Evolutionary conservation across 1,139 yeast species (phyloP).

Genomic region (Blastobotrys apis): DNA sequence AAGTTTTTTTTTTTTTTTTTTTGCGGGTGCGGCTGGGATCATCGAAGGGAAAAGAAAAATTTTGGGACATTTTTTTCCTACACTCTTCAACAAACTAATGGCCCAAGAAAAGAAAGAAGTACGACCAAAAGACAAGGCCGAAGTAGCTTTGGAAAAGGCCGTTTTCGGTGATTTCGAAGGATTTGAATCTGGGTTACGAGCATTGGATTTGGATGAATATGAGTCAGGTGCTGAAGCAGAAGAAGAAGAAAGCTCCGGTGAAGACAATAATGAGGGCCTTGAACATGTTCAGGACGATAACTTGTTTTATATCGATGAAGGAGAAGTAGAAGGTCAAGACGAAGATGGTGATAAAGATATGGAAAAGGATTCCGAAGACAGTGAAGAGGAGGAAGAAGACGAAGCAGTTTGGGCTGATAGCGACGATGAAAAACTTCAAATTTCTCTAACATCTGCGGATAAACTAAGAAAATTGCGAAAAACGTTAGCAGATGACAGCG

Average conservation of each 20-base stretch:
- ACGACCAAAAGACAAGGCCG: conserved; percentile 67
- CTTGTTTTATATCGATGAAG: conserved; percentile 36
- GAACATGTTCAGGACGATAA: conserved; percentile 36
- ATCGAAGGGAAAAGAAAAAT: background rate
- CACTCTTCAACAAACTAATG: background rate
- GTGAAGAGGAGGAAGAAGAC: conserved; percentile 40
- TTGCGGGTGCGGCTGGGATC: conserved; percentile 9
- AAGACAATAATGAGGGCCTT: conserved; percentile 21
- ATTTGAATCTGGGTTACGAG: conserved; percentile 62
- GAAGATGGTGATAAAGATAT: conserved; percentile 41
- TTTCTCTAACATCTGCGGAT: conserved; percentile 59
- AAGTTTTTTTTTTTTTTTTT: conserved; percentile 1
- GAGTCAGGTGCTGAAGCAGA: conserved; percentile 42
- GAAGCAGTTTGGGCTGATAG: conserved; percentile 80
- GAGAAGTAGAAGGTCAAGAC: conserved; percentile 33
- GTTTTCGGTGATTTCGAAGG: conserved; percentile 89
- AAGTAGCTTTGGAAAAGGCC: conserved; percentile 66
- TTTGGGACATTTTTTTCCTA: conserved; percentile 5
- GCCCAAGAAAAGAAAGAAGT: conserved; percentile 3
- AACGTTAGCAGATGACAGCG: conserved; percentile 51
- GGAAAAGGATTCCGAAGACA: conserved; percentile 54
- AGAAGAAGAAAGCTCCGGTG: conserved; percentile 29
- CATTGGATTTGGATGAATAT: conserved; percentile 47
- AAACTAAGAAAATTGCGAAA: conserved; percentile 69
- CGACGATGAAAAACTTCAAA: conserved; percentile 72